Percentiles rank a stretch among this genome's conserved stretches.
Conservation (phyloP, 2,329 filamentous ascomycete species). For the Verticillium albo-atrum region DNA sequence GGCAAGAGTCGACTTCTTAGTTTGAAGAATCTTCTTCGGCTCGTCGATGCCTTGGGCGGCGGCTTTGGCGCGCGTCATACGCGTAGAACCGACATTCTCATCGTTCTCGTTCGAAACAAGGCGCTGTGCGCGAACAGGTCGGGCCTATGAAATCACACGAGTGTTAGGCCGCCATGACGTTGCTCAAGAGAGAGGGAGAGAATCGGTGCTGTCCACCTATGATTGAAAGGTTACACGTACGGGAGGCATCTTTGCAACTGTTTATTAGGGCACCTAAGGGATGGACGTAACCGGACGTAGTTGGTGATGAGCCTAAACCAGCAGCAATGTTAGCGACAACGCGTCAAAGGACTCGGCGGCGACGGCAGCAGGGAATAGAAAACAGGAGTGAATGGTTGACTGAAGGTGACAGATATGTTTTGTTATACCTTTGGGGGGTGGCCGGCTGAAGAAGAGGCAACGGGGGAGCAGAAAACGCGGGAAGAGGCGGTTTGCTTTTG, state of each 20-base stretch:
- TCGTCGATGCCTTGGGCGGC: conserved; percentile 68
- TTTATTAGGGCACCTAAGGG: not conserved
- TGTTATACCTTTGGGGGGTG: not conserved
- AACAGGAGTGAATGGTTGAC: not conserved
- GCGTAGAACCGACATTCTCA: conserved; percentile 76
- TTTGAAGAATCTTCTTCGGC: conserved; percentile 57
- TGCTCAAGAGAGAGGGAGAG: not conserved
- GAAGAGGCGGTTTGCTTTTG: not conserved
- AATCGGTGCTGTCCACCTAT: conserved; percentile 12
- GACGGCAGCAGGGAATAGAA: not conserved
- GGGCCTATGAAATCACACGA: conserved; percentile 45
- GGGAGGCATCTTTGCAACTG: conserved; percentile 26
- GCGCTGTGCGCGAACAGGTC: conserved; percentile 63
- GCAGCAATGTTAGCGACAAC: conserved; percentile 2
- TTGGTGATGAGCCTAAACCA: not conserved
- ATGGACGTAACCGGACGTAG: conserved; percentile 3
- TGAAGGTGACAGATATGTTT: not conserved
- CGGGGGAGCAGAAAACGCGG: not conserved
- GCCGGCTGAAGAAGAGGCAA: not conserved
- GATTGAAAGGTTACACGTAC: conserved; percentile 22
- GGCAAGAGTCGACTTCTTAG: conserved; percentile 60
- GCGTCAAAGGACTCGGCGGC: conserved; percentile 1
- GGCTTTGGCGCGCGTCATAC: conserved; percentile 89
- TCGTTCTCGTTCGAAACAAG: conserved; percentile 89
- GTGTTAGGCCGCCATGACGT: not conserved